Evolutionary conservation across 176 grass and related monocot species (phyloP).

Genomic region (Triticum timopheevii): DNA sequence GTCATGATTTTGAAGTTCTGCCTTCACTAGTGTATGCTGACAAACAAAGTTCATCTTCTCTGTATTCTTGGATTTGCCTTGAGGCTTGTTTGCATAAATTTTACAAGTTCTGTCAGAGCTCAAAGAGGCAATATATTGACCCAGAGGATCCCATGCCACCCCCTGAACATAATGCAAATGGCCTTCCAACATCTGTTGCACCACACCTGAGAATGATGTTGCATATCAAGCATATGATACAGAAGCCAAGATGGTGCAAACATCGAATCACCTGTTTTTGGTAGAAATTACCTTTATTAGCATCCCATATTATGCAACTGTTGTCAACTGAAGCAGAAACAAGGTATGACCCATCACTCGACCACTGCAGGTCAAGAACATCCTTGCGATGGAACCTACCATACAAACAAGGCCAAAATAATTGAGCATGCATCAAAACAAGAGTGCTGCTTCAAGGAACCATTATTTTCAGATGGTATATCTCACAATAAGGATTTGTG

Average conservation of each 20-base stretch:
- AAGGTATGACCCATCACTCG: slow-evolving; percentile 57
- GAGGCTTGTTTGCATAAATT: slow-evolving; percentile 92
- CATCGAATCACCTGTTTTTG: neutral
- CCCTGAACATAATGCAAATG: slow-evolving; percentile 99
- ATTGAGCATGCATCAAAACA: slow-evolving; percentile 6
- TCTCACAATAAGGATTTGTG: slow-evolving; percentile 76
- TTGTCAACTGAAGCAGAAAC: slow-evolving; percentile 97
- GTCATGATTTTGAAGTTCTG: slow-evolving; percentile 60
- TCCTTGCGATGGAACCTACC: slow-evolving; percentile 95
- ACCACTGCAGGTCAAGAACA: slow-evolving; percentile 97
- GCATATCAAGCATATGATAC: slow-evolving; percentile 18
- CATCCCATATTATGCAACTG: slow-evolving; percentile 96
- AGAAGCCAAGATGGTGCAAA: neutral
- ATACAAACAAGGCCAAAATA: slow-evolving; percentile 10
- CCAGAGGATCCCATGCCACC: slow-evolving; percentile 93
- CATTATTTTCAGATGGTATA: neutral
- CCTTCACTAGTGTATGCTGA: slow-evolving; percentile 69
- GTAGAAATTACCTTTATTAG: slow-evolving; percentile 65
- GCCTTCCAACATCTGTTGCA: slow-evolving; percentile 84
- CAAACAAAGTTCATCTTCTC: slow-evolving; percentile 86
- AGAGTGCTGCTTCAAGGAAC: neutral
- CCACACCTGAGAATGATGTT: slow-evolving; percentile 41
- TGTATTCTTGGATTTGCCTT: slow-evolving; percentile 63
- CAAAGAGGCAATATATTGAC: slow-evolving; percentile 81
- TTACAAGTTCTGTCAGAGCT: slow-evolving; percentile 94